These are phyloP conservation scores for Theileria annulata DNA, from an alignment of 169 alveolate genomes.

Conservation along the genomic window DNA sequence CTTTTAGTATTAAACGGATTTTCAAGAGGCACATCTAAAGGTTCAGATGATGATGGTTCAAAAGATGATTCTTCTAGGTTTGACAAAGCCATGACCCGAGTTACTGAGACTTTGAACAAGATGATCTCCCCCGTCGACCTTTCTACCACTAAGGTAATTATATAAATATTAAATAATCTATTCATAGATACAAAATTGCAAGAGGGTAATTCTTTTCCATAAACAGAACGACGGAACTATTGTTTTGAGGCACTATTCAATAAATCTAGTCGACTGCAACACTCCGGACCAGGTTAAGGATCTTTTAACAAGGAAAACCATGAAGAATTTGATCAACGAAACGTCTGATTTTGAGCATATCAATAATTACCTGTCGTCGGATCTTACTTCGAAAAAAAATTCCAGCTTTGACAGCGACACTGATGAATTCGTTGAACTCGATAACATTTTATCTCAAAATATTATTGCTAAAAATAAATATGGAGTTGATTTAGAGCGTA, in stretches of 20 bases:
- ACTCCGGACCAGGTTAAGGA: slow-evolving; percentile 59
- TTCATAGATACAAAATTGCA: slow-evolving; percentile 32
- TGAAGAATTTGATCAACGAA: slow-evolving; percentile 38
- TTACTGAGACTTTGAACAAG: slow-evolving; percentile 34
- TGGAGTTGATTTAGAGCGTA: slow-evolving; percentile 34
- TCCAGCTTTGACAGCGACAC: slow-evolving; percentile 10
- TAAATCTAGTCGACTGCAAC: slow-evolving; percentile 60
- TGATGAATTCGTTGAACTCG: slow-evolving; percentile 48
- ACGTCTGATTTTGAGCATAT: slow-evolving; percentile 36
- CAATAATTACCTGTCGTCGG: neutral
- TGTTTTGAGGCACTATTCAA: slow-evolving; percentile 49
- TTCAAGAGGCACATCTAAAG: neutral
- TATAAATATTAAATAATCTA: neutral
- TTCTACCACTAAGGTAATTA: slow-evolving; percentile 37
- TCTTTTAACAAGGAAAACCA: slow-evolving; percentile 39
- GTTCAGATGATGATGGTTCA: neutral
- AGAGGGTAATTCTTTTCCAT: slow-evolving; percentile 49
- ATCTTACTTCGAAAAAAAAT: neutral
- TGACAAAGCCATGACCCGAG: slow-evolving; percentile 38
- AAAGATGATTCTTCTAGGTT: slow-evolving; percentile 8
- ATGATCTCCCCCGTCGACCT: slow-evolving; percentile 50
- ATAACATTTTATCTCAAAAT: slow-evolving; percentile 36
- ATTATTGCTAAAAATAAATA: slow-evolving; percentile 37
- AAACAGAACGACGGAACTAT: slow-evolving; percentile 41
- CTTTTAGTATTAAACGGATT: slow-evolving; percentile 56